Evolutionary conservation across 1,139 yeast species (phyloP).

Genomic region (Diutina mesorugosa): DNA sequence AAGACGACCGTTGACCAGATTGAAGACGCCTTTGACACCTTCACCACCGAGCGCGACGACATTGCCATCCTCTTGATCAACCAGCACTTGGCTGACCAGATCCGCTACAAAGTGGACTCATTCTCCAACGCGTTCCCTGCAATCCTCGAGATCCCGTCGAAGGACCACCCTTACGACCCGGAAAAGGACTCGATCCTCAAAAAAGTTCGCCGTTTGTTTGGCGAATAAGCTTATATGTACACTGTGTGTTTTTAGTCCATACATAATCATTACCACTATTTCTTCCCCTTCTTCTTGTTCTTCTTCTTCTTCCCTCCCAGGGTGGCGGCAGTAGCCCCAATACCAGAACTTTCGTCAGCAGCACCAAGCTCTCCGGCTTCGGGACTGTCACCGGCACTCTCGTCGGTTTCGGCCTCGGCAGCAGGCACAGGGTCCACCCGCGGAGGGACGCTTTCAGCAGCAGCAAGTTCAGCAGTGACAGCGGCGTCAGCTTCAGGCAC

Average conservation of each 20-base stretch:
- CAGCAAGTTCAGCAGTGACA: conserved; percentile 4
- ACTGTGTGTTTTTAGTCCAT: conserved; percentile 2
- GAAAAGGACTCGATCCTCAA: conserved; percentile 93
- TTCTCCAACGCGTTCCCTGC: conserved; percentile 94
- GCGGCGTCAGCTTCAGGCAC: conserved; percentile 1
- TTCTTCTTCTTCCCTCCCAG: conserved; percentile 3
- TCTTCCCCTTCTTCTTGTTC: conserved; percentile 15
- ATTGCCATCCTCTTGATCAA: conserved; percentile 87
- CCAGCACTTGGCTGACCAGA: conserved; percentile 90
- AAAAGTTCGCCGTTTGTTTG: conserved; percentile 88
- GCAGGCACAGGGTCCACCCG: not conserved
- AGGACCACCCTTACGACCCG: conserved; percentile 97
- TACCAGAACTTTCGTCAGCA: conserved; percentile 5
- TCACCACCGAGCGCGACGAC: conserved; percentile 69
- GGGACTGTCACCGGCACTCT: not conserved
- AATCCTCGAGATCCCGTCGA: conserved; percentile 89
- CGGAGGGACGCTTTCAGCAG: not conserved
- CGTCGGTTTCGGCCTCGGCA: not conserved
- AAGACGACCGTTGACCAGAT: conserved; percentile 70
- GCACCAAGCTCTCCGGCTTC: conserved; percentile 4
- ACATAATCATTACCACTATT: conserved; percentile 5
- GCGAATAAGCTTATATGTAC: conserved; percentile 39
- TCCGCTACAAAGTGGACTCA: conserved; percentile 69
- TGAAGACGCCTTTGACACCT: conserved; percentile 61
- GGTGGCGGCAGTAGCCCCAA: not conserved